These are phyloP conservation scores for Lactarius sp. DNA, from an alignment of 768 basidiomycete genomes.

Conservation along the genomic window DNA sequence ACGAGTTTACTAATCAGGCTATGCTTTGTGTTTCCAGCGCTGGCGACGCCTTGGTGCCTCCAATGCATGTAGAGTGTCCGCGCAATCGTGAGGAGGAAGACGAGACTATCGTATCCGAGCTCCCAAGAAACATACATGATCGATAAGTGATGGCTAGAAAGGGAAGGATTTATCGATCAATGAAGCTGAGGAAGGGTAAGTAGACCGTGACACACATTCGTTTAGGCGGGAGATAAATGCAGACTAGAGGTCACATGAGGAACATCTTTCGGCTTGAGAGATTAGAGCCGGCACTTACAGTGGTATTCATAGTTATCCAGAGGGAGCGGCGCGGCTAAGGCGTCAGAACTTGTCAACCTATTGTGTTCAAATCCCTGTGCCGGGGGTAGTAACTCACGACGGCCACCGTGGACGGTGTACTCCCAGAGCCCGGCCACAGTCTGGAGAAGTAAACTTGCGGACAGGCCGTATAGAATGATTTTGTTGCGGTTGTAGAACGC, in stretches of 20 bases:
- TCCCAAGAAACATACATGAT: conserved; percentile 25
- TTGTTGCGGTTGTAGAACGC: conserved; percentile 24
- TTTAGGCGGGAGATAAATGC: conserved; percentile 23
- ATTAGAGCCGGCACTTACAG: conserved; percentile 10
- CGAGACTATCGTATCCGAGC: conserved; percentile 21
- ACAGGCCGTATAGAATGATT: conserved; percentile 16
- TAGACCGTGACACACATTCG: conserved; percentile 9
- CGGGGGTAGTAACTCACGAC: conserved; percentile 5
- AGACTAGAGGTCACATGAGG: conserved; percentile 16
- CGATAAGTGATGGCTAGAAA: conserved; percentile 15
- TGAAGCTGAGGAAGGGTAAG: neutral
- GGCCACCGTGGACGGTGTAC: conserved; percentile 18
- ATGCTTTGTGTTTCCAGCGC: neutral
- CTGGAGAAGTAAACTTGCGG: conserved; percentile 15
- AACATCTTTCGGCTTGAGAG: neutral
- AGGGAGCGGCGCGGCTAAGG: conserved; percentile 20
- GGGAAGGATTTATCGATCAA: neutral
- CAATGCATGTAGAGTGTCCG: conserved; percentile 24
- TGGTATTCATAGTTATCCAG: conserved; percentile 25
- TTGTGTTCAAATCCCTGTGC: neutral
- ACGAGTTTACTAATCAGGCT: conserved; percentile 11
- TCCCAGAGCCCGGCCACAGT: conserved; percentile 21
- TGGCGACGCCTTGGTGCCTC: conserved; percentile 9
- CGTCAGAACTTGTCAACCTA: neutral
- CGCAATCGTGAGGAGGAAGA: conserved; percentile 23